phyloP scores from a whole-genome alignment of 2,329 filamentous ascomycete genomes.

The Aspergillus sp. region DNA sequence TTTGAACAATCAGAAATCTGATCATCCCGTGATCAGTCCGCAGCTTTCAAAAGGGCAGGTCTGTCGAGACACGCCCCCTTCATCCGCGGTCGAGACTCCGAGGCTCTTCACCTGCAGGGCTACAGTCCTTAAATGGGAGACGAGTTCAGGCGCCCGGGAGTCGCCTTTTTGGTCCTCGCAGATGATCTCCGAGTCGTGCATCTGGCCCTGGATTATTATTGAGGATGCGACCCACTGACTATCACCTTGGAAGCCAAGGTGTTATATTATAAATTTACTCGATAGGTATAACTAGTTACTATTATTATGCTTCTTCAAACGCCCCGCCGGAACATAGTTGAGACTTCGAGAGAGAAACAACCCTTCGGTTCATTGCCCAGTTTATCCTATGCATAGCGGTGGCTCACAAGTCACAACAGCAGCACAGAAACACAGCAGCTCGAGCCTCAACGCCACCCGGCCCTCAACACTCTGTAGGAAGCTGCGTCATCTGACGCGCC shows the following conservation, averaged over 20 bases:
- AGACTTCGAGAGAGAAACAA: too few relatives aligned
- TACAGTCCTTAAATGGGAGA: not conserved
- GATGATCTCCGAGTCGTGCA: slow-evolving; percentile 2
- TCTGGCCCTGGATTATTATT: not conserved
- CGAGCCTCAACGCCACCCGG: too few relatives aligned
- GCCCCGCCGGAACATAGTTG: not conserved
- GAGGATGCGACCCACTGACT: not conserved
- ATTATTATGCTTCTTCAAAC: not conserved
- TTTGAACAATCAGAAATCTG: not conserved
- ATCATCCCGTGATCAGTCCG: slow-evolving; percentile 1
- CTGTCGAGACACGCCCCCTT: slow-evolving; percentile 4
- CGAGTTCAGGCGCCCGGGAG: not conserved
- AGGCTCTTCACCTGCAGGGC: not conserved
- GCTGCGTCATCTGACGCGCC: too few relatives aligned
- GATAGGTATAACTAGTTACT: not conserved
- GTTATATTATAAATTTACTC: not conserved
- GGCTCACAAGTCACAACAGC: too few relatives aligned
- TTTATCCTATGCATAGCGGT: too few relatives aligned
- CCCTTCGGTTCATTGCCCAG: too few relatives aligned
- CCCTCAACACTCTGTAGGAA: too few relatives aligned
- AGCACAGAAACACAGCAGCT: too few relatives aligned
- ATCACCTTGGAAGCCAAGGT: slow-evolving; percentile 5
- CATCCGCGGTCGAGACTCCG: not conserved
- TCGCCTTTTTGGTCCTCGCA: not conserved
- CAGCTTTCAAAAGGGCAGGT: slow-evolving; percentile 1